Conservation (phyloP, 2,329 filamentous ascomycete species). For the Thielaviopsis ethacetica region DNA sequence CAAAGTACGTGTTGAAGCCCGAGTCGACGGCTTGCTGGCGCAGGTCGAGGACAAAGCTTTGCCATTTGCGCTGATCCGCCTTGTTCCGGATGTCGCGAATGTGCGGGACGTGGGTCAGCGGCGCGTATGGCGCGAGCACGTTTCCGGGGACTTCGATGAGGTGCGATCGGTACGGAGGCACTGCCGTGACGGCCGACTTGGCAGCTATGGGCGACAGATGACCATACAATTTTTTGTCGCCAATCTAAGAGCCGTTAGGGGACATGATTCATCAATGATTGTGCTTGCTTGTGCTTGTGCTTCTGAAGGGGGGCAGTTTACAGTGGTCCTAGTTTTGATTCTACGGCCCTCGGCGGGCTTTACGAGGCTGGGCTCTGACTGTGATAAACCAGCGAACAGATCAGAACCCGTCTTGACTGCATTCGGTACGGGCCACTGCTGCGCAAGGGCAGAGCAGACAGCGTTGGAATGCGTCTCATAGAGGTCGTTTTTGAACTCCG, state of each 20-base stretch:
- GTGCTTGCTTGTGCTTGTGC: too few relatives aligned
- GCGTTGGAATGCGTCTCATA: conserved; percentile 1
- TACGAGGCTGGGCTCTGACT: background rate
- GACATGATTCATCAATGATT: background rate
- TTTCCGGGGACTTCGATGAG: conserved; percentile 44
- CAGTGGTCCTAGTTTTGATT: background rate
- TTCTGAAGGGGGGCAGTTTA: background rate
- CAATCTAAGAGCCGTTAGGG: background rate
- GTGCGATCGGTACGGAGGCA: conserved; percentile 42
- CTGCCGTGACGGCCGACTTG: conserved; percentile 32
- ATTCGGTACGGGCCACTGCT: background rate
- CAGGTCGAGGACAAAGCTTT: conserved; percentile 7
- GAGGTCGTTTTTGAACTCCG: background rate
- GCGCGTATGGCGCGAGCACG: conserved; percentile 41
- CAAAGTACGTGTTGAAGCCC: conserved; percentile 9
- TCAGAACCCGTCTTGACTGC: background rate
- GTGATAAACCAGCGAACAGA: background rate
- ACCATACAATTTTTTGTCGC: background rate
- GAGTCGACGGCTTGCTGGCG: conserved; percentile 6
- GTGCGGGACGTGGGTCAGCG: conserved; percentile 43
- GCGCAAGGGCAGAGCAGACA: background rate
- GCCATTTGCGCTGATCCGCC: conserved; percentile 22
- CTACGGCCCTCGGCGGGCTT: background rate
- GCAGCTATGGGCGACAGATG: conserved; percentile 24
- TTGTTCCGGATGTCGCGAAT: conserved; percentile 38